Evolutionary conservation across 495 filamentous ascomycete species (phyloP).

Genomic region (Pyrenopolyporus hunteri): DNA sequence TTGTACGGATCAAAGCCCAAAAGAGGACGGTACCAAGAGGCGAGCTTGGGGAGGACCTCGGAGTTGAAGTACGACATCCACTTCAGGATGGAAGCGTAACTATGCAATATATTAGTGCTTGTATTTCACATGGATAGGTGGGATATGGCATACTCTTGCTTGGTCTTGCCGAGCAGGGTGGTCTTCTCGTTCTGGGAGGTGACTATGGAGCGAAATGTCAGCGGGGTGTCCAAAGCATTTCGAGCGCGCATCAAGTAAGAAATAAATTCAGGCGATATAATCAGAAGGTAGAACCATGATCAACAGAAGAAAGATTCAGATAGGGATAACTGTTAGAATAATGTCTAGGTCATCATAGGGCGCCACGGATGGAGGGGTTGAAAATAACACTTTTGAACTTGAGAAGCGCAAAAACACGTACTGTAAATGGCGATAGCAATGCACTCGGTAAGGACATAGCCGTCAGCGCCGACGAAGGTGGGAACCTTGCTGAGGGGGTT

Average conservation of each 20-base stretch:
- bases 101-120: conserved; percentile 40
- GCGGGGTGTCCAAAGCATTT: conserved; percentile 35
- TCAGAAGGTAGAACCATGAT: conserved; percentile 69
- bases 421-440: conserved; percentile 97
- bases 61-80: conserved; percentile 90
- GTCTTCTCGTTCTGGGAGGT: conserved; percentile 99
- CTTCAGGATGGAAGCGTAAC: conserved; percentile 91
- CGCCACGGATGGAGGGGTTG: conserved; percentile 35
- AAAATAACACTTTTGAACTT: background rate
- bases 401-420: conserved; percentile 61
- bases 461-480: conserved; percentile 90
- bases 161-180: conserved; percentile 97
- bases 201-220: conserved; percentile 64
- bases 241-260: conserved; percentile 19
- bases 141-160: conserved; percentile 78
- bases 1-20: conserved; percentile 85
- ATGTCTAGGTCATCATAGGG: conserved; percentile 77
- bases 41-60: conserved; percentile 78
- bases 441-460: conserved; percentile 84
- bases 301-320: conserved; percentile 92
- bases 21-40: conserved; percentile 88
- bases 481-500: conserved; percentile 91
- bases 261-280: conserved; percentile 38
- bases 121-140: background rate
- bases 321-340: conserved; percentile 97